phyloP scores from a whole-genome alignment of 2,329 filamentous ascomycete genomes.

The Macrophomina tecta region DNA sequence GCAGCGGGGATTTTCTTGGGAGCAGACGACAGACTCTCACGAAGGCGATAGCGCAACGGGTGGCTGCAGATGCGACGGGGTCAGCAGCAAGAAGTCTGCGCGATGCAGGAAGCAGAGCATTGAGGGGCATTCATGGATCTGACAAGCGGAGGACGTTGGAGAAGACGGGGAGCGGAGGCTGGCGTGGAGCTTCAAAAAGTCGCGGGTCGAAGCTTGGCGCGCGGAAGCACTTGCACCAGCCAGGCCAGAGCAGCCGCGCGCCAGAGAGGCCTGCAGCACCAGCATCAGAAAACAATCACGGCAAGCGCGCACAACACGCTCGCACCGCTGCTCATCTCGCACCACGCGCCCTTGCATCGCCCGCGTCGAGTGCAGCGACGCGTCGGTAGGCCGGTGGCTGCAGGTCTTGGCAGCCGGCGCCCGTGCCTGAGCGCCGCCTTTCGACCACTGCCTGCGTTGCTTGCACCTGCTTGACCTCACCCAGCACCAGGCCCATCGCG shows the following conservation, averaged over 20 bases:
- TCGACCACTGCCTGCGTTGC: background rate
- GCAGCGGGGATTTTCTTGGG: background rate
- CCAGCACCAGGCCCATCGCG: slow-evolving; percentile 23
- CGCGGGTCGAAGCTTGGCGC: slow-evolving; percentile 5
- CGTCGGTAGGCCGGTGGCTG: background rate
- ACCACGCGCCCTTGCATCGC: slow-evolving; percentile 7
- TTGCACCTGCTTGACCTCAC: slow-evolving; percentile 12
- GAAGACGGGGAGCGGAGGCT: background rate
- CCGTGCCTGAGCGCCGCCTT: slow-evolving; percentile 15
- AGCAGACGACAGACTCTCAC: background rate
- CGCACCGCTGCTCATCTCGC: background rate
- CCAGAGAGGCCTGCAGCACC: slow-evolving; percentile 3
- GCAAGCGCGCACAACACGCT: background rate
- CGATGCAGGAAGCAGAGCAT: slow-evolving; percentile 17
- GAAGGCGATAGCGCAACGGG: background rate
- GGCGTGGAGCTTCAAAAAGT: slow-evolving; percentile 7
- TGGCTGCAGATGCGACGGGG: background rate
- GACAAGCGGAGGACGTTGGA: background rate
- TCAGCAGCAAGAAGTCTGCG: slow-evolving; percentile 17
- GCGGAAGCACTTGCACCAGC: background rate
- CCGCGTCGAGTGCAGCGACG: slow-evolving; percentile 1
- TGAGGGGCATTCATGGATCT: slow-evolving; percentile 25
- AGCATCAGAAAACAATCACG: background rate
- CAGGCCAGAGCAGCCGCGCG: background rate
- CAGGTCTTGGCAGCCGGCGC: background rate